Conservation (phyloP, 768 basidiomycete genomes). For the Lentinula lateritia region DNA sequence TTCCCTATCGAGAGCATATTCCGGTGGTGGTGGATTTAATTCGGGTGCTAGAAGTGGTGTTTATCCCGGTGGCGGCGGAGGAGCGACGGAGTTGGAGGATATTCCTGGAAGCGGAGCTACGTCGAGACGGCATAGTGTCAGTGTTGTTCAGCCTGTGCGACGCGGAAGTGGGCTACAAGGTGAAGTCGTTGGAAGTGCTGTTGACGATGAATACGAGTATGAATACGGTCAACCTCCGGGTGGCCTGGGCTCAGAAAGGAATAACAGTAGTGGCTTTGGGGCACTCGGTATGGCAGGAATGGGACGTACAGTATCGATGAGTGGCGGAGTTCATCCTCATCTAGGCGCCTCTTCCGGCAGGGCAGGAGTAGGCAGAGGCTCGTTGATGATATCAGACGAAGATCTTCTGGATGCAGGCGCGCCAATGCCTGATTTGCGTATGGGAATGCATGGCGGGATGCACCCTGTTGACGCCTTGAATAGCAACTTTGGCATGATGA, state of each 20-base stretch:
- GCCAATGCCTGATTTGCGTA: conserved; percentile 1
- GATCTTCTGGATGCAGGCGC: conserved; percentile 60
- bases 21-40: neutral
- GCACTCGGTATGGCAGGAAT: conserved; percentile 1
- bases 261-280: neutral
- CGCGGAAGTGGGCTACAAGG: conserved; percentile 43
- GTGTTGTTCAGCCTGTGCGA: conserved; percentile 71
- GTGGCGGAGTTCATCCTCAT: neutral
- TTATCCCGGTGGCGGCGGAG: neutral
- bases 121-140: conserved; percentile 78
- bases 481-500: conserved; percentile 48
- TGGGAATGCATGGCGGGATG: neutral
- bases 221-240: neutral
- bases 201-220: conserved; percentile 5
- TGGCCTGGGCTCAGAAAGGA: neutral
- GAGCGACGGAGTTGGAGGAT: conserved; percentile 2
- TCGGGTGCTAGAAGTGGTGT: neutral
- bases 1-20: neutral
- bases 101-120: conserved; percentile 67
- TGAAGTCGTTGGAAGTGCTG: conserved; percentile 19
- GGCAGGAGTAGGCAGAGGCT: conserved; percentile 38
- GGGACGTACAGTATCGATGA: neutral
- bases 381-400: conserved; percentile 70
- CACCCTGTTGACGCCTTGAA: neutral
- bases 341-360: neutral